phyloP scores from a whole-genome alignment of 2,329 filamentous ascomycete species.

The Fusarium tuaranense region DNA sequence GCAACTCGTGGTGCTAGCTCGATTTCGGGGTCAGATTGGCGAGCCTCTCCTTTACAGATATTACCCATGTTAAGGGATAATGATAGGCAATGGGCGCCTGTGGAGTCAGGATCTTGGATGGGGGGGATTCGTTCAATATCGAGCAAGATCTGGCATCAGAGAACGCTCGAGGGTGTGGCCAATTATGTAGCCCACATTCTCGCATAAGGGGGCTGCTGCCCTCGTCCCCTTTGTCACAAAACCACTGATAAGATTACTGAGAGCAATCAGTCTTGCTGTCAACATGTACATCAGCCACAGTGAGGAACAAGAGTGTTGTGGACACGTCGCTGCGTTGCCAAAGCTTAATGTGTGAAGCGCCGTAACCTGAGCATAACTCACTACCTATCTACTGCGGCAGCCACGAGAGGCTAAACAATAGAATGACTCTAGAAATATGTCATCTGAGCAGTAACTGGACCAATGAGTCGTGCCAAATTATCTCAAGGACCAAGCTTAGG shows the following conservation, averaged over 20 bases:
- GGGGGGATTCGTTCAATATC: background rate
- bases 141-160: background rate
- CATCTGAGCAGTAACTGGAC: background rate
- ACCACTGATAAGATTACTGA: background rate
- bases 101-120: background rate
- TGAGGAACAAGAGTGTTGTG: background rate
- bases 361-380: background rate
- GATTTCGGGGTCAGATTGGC: background rate
- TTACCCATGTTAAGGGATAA: background rate
- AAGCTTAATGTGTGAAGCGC: background rate
- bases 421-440: background rate
- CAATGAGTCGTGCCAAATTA: background rate
- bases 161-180: background rate
- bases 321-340: background rate
- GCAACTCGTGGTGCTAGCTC: background rate
- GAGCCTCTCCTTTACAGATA: background rate
- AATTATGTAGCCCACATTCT: background rate
- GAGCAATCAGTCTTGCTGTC: background rate
- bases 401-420: background rate
- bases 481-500: background rate
- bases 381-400: background rate
- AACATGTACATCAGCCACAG: background rate
- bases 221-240: background rate
- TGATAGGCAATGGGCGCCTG: too few relatives aligned
- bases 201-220: background rate